Percentiles rank a stretch among this genome's conserved stretches.
phyloP scores from a whole-genome alignment of 345 rosid species.

The Barbarea vulgaris region DNA sequence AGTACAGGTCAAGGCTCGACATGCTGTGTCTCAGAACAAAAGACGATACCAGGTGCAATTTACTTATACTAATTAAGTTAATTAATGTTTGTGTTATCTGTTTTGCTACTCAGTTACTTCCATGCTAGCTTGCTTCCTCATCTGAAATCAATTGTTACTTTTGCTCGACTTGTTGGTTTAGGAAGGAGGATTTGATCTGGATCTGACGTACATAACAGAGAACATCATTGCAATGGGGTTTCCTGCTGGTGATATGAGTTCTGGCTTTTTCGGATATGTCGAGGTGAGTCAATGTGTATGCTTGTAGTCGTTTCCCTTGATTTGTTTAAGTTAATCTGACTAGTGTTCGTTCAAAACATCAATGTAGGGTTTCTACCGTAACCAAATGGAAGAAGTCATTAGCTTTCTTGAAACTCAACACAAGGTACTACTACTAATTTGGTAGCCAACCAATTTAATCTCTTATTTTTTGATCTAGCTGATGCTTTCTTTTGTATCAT shows the following conservation, averaged over 20 bases:
- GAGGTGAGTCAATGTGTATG: slow-evolving; percentile 52
- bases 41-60: slow-evolving; percentile 75
- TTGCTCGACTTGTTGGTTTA: slow-evolving; percentile 37
- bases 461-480: background rate
- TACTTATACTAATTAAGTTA: background rate
- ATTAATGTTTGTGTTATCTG: background rate
- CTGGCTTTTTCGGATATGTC: slow-evolving; percentile 85
- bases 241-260: slow-evolving; percentile 95
- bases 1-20: slow-evolving; percentile 89
- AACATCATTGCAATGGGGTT: slow-evolving; percentile 94
- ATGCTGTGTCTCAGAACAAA: slow-evolving; percentile 87
- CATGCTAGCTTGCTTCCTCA: slow-evolving; percentile 1
- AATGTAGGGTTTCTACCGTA: slow-evolving; percentile 83
- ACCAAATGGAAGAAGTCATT: slow-evolving; percentile 95
- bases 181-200: slow-evolving; percentile 95
- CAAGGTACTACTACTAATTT: slow-evolving; percentile 53
- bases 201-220: slow-evolving; percentile 82
- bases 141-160: background rate
- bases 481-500: background rate
- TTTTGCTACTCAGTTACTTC: slow-evolving; percentile 1
- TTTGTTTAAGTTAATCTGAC: background rate
- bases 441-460: background rate
- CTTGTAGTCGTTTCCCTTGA: slow-evolving; percentile 1
- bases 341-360: slow-evolving; percentile 28
- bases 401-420: slow-evolving; percentile 87